phyloP scores from a whole-genome alignment of 805 yeast genomes.

The Grigorovia transvaalensis region DNA sequence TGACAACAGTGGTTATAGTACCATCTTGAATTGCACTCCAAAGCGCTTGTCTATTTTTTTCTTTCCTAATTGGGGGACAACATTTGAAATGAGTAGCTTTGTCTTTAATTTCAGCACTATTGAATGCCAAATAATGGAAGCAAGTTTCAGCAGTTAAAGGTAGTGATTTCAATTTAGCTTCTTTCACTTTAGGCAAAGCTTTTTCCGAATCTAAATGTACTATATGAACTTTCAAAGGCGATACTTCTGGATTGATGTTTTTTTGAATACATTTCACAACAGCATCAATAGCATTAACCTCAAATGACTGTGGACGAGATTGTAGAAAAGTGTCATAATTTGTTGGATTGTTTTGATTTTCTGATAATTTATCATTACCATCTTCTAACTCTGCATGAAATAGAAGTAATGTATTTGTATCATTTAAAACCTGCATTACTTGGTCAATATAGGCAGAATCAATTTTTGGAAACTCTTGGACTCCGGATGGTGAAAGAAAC shows the following conservation, averaged over 20 bases:
- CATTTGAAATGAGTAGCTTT: conserved; percentile 82
- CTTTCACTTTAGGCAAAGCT: conserved; percentile 61
- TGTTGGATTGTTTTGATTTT: conserved; percentile 40
- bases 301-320: conserved; percentile 83
- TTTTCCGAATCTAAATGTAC: conserved; percentile 84
- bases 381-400: conserved; percentile 91
- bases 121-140: conserved; percentile 76
- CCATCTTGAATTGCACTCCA: conserved; percentile 70
- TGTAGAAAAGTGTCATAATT: conserved; percentile 64
- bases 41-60: conserved; percentile 55
- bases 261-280: conserved; percentile 51
- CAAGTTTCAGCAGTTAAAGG: conserved; percentile 87
- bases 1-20: conserved; percentile 73
- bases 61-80: conserved; percentile 86
- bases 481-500: conserved; percentile 89
- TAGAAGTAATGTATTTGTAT: conserved; percentile 62
- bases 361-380: conserved; percentile 13
- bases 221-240: conserved; percentile 66
- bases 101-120: conserved; percentile 67
- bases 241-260: conserved; percentile 22
- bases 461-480: conserved; percentile 87
- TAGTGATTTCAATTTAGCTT: conserved; percentile 49
- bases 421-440: conserved; percentile 58
- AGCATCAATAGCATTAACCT: conserved; percentile 69
- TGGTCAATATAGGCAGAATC: conserved; percentile 48